Base-by-base conservation (phyloP, 2,329 filamentous ascomycete genomes). In the Periconia macrospinosa region DNA sequence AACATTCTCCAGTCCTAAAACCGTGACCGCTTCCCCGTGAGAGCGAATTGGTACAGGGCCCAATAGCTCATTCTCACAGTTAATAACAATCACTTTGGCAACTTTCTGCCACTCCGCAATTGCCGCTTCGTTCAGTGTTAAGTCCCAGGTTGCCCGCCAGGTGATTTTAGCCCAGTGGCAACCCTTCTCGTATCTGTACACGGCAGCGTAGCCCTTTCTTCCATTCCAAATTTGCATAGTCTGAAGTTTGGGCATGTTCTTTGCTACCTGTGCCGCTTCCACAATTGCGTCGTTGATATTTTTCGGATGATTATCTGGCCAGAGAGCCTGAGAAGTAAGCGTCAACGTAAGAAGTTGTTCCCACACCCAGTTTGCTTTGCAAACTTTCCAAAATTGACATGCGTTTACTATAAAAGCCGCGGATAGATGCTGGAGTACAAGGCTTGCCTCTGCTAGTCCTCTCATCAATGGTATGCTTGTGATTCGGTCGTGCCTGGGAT, bases 1-100 rank as follows among this genome's bases (percentile, higher is more conserved):
- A 30, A 56, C 55, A 40, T 55, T 50, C 50, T 50, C 46, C n/a
- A 58, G 50, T 40, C 50, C 44, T 19, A 58, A 50, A 53, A 53
- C 33, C 46, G 41, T 33, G 47, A 58, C 50, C 23, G 49, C 55
- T 35, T 58, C 55, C 42, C 53, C 53, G 43, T 55, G 53, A 45
- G 55, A 54, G 23, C 44, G 33, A 40, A 40, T 47, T 18, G 30
- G 45, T 33, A 40, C 15, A 40, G n/a, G 30, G n/a, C 18, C 14
- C 23, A 47, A 20, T 30, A 47, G 30, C 33, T 47, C 45, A 9
- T 47, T 35, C 30, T 45, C 27, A 40, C 35, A 30, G 6, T 33
- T 17, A 9, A 40, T 33, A 27, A 18, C n/a, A 5, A 9, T 47
- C 23, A 33, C 15, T 14, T 30, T 8, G 18, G 44, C 44, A 27